Conservation (phyloP, 306 rosid genomes). For the Comarum palustre region DNA sequence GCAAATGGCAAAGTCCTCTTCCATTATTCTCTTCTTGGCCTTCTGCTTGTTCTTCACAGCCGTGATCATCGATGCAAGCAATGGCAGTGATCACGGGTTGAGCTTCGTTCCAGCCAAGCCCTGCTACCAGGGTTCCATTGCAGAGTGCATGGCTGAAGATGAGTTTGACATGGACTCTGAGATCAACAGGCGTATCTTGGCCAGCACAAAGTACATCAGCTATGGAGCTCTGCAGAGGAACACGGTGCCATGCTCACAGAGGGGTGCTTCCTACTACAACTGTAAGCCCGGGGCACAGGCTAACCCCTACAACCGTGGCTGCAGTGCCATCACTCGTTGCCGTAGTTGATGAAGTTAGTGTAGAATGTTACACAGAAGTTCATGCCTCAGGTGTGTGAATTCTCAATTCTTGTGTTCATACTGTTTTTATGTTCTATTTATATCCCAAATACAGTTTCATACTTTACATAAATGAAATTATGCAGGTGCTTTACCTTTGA, state of each 20-base stretch:
- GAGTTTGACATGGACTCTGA: conserved; percentile 50
- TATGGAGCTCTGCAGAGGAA: conserved; percentile 65
- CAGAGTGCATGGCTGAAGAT: conserved; percentile 52
- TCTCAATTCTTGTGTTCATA: background rate
- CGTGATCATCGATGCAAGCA: conserved; percentile 18
- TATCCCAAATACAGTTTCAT: background rate
- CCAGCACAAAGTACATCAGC: conserved; percentile 68
- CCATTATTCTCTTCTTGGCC: conserved; percentile 19
- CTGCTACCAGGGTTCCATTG: conserved; percentile 56
- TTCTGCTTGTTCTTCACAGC: conserved; percentile 33
- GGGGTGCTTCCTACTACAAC: conserved; percentile 83
- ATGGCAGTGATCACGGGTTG: conserved; percentile 23
- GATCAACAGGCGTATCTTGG: conserved; percentile 69
- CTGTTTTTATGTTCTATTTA: background rate
- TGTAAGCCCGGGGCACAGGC: conserved; percentile 61
- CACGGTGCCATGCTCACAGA: conserved; percentile 70
- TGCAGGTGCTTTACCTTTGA: background rate
- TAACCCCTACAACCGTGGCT: conserved; percentile 79
- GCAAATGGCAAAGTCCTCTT: conserved; percentile 37
- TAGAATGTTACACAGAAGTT: background rate
- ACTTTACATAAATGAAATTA: background rate
- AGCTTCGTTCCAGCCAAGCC: conserved; percentile 38
- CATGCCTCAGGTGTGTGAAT: background rate
- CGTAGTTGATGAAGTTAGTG: conserved; percentile 44
- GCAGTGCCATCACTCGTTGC: conserved; percentile 67